These are phyloP conservation scores for Xylariaceae sp. DNA, from an alignment of 2,329 filamentous ascomycete species.

Conservation along the genomic window DNA sequence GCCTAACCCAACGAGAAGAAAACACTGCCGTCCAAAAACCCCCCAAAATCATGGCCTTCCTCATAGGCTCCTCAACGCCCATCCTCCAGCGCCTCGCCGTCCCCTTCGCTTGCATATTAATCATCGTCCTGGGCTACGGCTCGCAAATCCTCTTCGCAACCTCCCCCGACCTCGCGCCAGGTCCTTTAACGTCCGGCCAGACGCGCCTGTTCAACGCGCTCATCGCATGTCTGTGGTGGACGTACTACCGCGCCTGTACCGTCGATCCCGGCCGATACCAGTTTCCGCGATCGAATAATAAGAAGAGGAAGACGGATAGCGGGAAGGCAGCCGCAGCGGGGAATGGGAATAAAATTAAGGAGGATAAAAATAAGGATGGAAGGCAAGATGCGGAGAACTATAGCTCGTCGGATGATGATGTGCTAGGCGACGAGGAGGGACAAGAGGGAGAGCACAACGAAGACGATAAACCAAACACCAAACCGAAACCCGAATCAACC, in stretches of 20 bases:
- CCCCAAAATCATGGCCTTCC: slow-evolving; percentile 29
- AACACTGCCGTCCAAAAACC: no score
- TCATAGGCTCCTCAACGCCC: slow-evolving; percentile 28
- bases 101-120: slow-evolving; percentile 63
- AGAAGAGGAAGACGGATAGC: not conserved
- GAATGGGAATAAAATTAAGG: slow-evolving; percentile 25
- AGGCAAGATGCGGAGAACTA: slow-evolving; percentile 24
- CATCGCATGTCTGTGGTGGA: slow-evolving; percentile 61
- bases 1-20: slow-evolving; percentile 11
- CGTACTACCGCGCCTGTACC: slow-evolving; percentile 60
- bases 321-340: not conserved
- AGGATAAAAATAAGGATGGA: slow-evolving; percentile 18
- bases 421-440: not conserved
- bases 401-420: slow-evolving; percentile 5
- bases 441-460: slow-evolving; percentile 12
- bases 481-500: not conserved
- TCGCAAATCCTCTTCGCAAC: slow-evolving; percentile 68
- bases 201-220: slow-evolving; percentile 62
- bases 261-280: slow-evolving; percentile 55
- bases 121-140: slow-evolving; percentile 66
- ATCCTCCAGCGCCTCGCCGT: slow-evolving; percentile 57
- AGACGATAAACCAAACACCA: slow-evolving; percentile 4
- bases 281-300: slow-evolving; percentile 31
- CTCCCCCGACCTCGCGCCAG: slow-evolving; percentile 54
- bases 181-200: slow-evolving; percentile 55